Base-by-base conservation (phyloP, 768 basidiomycete species). In the Trametopsis cervina region DNA sequence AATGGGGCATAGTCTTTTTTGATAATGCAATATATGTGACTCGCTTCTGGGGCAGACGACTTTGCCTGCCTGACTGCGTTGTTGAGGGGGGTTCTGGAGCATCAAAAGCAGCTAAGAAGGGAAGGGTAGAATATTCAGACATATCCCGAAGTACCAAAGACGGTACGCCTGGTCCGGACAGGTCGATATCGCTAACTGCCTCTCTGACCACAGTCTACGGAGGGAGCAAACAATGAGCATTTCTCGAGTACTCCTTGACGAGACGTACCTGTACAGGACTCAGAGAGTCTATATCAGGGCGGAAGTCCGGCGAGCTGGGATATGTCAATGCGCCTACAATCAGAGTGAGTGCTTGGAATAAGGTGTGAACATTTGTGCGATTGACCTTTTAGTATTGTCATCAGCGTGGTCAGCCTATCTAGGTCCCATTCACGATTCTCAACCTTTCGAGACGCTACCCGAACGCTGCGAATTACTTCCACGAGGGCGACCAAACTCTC, bases 21-120 rank as follows among this genome's bases (percentile, higher is more conserved):
- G 84, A 74, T n/a, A 98, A 64, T 2, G 82, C 94, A 43, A 97
- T 85, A 60, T 92, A 97, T 1, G 91, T 92, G 41, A 96, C 73
- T 4, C 85, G 78, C 57, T 81, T 85, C 40, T 72, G 77, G 4
- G 72, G 67, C 3, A 68, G 66, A 40, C 67, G 68, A 21, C 65
- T 68, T 44, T 68, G 72, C 10, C 73, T 59, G 24, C 69, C 59
- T 3, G 63, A 51, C 20, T 17, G 44, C 1, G 59, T 42, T 1
- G 54, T 27, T 4, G 51, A 27, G 46, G 4, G 46, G 0, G 25
- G 27, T 2, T 54, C 46, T 23, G 71, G 74, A 0, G 76, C 68
- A 54, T 88, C 79, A 56, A 89, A 88, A 0, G 84, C 81, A 2
- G 85, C 85, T 1, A 89, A 68, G 69, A 93, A 98, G 0, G 95